phyloP scores from a whole-genome alignment of 345 rosid species.

The Linum tenue region DNA sequence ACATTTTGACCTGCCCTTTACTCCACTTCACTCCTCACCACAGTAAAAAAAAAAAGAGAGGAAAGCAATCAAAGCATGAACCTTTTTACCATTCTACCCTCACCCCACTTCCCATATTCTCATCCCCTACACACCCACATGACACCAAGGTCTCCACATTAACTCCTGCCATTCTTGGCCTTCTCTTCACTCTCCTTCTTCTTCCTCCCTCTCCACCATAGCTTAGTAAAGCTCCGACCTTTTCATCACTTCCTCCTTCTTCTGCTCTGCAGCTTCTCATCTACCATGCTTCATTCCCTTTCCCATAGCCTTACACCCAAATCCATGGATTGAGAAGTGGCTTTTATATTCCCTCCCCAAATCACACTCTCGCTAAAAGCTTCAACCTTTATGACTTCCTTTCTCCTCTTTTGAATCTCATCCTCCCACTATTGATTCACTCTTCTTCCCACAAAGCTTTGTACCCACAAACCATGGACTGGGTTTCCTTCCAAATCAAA shows the following conservation, averaged over 20 bases:
- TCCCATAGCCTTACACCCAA: background rate
- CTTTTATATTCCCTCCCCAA: conserved; percentile 12
- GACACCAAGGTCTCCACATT: background rate
- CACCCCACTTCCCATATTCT: background rate
- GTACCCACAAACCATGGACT: conserved; percentile 22
- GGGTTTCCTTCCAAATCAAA: conserved; percentile 29
- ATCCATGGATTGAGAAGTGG: background rate
- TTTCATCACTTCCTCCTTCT: too few species aligned
- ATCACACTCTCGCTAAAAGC: conserved; percentile 20
- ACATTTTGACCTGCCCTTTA: background rate
- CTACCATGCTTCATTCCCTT: too few species aligned
- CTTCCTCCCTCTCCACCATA: too few species aligned
- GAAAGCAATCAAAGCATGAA: background rate
- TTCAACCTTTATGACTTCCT: conserved; percentile 24
- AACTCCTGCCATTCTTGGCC: too few species aligned
- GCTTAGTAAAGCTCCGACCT: too few species aligned
- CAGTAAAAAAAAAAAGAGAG: background rate
- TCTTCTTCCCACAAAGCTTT: background rate
- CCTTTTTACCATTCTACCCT: background rate
- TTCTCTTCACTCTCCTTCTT: too few species aligned
- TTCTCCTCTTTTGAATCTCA: background rate
- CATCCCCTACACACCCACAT: background rate
- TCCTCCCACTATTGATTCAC: background rate
- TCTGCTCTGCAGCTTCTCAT: too few species aligned
- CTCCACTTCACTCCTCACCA: background rate